Conservation (phyloP, 129 eudicot genomes). For the Sambucus nigra region DNA sequence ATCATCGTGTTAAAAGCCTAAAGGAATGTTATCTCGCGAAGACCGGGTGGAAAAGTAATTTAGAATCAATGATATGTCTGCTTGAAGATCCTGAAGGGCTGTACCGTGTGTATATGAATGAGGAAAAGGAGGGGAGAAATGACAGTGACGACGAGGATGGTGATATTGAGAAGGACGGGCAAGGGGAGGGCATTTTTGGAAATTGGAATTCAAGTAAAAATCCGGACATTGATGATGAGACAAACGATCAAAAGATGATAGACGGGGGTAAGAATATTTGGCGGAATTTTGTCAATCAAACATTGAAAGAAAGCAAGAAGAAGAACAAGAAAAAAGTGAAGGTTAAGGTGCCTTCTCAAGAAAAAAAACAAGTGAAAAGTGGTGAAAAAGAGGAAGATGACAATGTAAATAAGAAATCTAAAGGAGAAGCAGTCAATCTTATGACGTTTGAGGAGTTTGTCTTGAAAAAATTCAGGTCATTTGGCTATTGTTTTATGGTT, state of each 20-base stretch:
- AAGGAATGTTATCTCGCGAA: slow-evolving; percentile 11
- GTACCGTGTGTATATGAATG: slow-evolving; percentile 14
- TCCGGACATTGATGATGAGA: background rate
- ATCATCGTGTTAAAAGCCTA: slow-evolving; percentile 15
- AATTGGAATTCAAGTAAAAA: background rate
- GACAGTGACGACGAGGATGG: background rate
- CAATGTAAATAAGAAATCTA: background rate
- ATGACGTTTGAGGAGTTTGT: slow-evolving; percentile 31
- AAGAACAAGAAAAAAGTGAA: slow-evolving; percentile 6
- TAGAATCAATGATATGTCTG: slow-evolving; percentile 16
- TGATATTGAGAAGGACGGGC: background rate
- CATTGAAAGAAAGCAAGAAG: background rate
- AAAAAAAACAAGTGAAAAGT: background rate
- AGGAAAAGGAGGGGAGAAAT: background rate
- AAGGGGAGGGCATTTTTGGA: background rate
- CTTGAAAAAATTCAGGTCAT: slow-evolving; percentile 8
- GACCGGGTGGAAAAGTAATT: slow-evolving; percentile 20
- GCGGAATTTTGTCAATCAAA: slow-evolving; percentile 7
- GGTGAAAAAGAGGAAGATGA: background rate
- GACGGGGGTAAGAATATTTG: too few relatives aligned
- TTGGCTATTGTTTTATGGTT: slow-evolving; percentile 21
- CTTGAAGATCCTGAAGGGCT: slow-evolving; percentile 28
- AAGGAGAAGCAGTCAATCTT: background rate
- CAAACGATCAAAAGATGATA: background rate
- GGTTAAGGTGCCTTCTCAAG: background rate